A percentile compares a stretch with the other conserved stretches of the same genome.
Evolutionary conservation across 495 filamentous ascomycete species (phyloP).

Genomic region (Lophiostoma macrostomum): DNA sequence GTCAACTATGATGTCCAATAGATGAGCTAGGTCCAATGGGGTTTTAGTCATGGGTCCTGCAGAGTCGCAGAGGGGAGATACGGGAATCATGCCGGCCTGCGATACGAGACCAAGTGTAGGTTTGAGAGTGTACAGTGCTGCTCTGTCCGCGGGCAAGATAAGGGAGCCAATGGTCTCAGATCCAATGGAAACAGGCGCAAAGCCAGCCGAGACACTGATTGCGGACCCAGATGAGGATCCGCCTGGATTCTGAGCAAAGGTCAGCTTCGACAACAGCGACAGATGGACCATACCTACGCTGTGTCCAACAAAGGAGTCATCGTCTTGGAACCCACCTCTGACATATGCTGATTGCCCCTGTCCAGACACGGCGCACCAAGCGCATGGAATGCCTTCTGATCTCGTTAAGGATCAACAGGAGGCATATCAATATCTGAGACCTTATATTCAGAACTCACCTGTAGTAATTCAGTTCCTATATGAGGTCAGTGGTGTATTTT

Average conservation of each 20-base stretch:
- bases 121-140: slow-evolving; percentile 12
- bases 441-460: neutral
- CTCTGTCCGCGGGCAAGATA: neutral
- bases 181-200: slow-evolving; percentile 6
- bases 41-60: slow-evolving; percentile 41
- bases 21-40: slow-evolving; percentile 28
- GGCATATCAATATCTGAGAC: neutral
- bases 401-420: neutral
- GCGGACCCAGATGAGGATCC: slow-evolving; percentile 17
- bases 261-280: neutral
- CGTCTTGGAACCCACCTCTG: slow-evolving; percentile 2
- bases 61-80: slow-evolving; percentile 36
- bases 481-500: neutral
- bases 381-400: neutral
- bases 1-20: slow-evolving; percentile 30
- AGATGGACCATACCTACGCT: slow-evolving; percentile 2
- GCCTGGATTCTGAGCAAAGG: slow-evolving; percentile 5
- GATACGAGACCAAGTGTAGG: neutral
- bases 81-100: neutral
- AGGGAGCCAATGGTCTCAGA: slow-evolving; percentile 14
- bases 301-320: neutral
- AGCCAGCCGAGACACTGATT: slow-evolving; percentile 12
- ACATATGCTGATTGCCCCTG: slow-evolving; percentile 15
- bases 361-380: slow-evolving; percentile 11
- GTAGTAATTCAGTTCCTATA: neutral